Conservation (phyloP, 345 rosid genomes). For the Trapa incisa region DNA sequence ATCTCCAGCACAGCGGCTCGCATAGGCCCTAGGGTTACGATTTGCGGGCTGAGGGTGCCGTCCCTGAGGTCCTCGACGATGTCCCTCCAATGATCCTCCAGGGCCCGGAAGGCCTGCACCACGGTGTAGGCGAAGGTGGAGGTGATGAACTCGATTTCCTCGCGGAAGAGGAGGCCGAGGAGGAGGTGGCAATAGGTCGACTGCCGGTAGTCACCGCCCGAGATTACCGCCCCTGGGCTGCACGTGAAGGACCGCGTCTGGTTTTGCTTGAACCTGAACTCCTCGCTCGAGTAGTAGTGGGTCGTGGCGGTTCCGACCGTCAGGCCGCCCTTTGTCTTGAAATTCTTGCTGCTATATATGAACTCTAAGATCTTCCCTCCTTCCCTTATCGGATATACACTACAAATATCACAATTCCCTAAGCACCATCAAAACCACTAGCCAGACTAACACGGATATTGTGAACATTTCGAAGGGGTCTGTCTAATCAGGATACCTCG, state of each 20-base stretch:
- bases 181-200: slow-evolving; percentile 87
- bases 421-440: too few relatives aligned
- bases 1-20: slow-evolving; percentile 50
- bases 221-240: slow-evolving; percentile 72
- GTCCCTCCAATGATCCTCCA: slow-evolving; percentile 74
- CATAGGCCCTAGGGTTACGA: slow-evolving; percentile 31
- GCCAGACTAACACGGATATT: background rate
- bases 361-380: slow-evolving; percentile 86
- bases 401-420: slow-evolving; percentile 4
- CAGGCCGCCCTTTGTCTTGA: slow-evolving; percentile 62
- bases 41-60: slow-evolving; percentile 42
- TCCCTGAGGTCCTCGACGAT: slow-evolving; percentile 47
- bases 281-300: slow-evolving; percentile 78
- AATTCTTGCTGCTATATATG: slow-evolving; percentile 71
- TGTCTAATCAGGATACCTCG: slow-evolving; percentile 33
- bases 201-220: slow-evolving; percentile 67
- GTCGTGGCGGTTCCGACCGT: slow-evolving; percentile 83
- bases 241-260: slow-evolving; percentile 63
- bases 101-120: slow-evolving; percentile 62
- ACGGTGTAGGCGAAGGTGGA: slow-evolving; percentile 79
- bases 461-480: background rate
- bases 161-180: slow-evolving; percentile 54
- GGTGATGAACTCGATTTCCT: slow-evolving; percentile 56
- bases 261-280: slow-evolving; percentile 70
- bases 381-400: slow-evolving; percentile 62